Evolutionary conservation across 108 stramenopile species (phyloP).

Genomic region (Epipyxis sp.): DNA sequence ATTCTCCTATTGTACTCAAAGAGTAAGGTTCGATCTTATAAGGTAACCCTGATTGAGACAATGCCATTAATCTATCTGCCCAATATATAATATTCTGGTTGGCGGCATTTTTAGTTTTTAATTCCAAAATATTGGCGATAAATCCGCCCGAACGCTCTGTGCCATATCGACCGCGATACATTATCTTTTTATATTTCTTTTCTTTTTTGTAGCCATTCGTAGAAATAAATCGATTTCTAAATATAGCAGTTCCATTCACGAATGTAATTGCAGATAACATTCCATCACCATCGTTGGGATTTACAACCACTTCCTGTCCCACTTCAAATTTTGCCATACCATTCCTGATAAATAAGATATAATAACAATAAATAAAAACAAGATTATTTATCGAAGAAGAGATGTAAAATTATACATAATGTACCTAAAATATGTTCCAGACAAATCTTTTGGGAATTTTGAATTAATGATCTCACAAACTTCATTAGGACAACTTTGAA

Average conservation of each 20-base stretch:
- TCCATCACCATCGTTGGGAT: conserved; percentile 53
- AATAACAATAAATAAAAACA: too few species aligned
- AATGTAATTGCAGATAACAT: conserved; percentile 53
- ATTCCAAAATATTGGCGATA: conserved; percentile 47
- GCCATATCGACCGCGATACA: conserved; percentile 50
- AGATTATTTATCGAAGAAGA: too few species aligned
- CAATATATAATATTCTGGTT: conserved; percentile 55
- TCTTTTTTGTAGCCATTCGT: conserved; percentile 52
- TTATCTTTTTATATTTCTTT: conserved; percentile 30
- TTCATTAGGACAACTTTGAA: background rate
- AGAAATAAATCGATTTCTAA: conserved; percentile 47
- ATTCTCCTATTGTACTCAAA: background rate
- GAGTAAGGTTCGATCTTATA: background rate
- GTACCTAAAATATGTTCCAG: background rate
- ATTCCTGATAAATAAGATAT: too few species aligned
- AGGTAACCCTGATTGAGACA: conserved; percentile 50
- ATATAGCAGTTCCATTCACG: conserved; percentile 40
- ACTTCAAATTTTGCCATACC: conserved; percentile 48
- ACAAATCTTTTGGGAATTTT: background rate
- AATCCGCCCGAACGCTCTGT: conserved; percentile 44
- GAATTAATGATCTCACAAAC: background rate
- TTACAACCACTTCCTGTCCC: conserved; percentile 26
- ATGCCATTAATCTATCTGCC: conserved; percentile 50
- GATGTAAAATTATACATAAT: too few species aligned
- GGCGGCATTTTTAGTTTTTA: conserved; percentile 46